A percentile compares a stretch with the other conserved stretches of the same genome.
Evolutionary conservation across 129 eudicot species (phyloP).

Genomic region (Helianthus tuberosus): DNA sequence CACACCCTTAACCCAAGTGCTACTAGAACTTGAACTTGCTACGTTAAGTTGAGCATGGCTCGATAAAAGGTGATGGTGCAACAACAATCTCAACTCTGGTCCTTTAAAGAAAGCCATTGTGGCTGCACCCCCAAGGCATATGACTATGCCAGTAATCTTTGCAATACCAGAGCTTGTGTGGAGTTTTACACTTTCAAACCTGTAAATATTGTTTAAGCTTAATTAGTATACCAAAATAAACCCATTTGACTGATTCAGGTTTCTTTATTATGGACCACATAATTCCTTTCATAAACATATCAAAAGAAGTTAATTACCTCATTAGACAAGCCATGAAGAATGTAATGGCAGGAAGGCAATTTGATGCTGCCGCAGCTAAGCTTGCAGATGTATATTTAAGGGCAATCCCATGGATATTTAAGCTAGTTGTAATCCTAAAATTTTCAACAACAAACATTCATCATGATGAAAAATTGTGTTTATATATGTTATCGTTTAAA

Average conservation of each 20-base stretch:
- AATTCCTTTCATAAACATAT: neutral
- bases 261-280: neutral
- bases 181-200: conserved; percentile 61
- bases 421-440: conserved; percentile 63
- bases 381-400: conserved; percentile 73
- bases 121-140: conserved; percentile 64
- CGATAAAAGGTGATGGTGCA: conserved; percentile 55
- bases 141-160: conserved; percentile 52
- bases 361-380: conserved; percentile 74
- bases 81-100: conserved; percentile 45
- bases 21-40: conserved; percentile 22
- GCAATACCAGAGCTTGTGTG: conserved; percentile 49
- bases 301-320: conserved; percentile 34
- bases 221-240: neutral
- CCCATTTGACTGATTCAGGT: neutral
- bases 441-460: neutral
- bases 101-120: conserved; percentile 72
- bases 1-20: conserved; percentile 65
- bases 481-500: neutral
- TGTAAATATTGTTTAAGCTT: conserved; percentile 3
- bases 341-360: conserved; percentile 73
- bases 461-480: neutral
- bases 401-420: conserved; percentile 69
- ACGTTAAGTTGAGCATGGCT: conserved; percentile 19
- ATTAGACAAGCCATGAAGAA: conserved; percentile 69